Evolutionary conservation across 495 filamentous ascomycete species (phyloP), one percentile per base, ranked within the genome.

Genomic region (Hypoxylon subgilvum): DNA sequence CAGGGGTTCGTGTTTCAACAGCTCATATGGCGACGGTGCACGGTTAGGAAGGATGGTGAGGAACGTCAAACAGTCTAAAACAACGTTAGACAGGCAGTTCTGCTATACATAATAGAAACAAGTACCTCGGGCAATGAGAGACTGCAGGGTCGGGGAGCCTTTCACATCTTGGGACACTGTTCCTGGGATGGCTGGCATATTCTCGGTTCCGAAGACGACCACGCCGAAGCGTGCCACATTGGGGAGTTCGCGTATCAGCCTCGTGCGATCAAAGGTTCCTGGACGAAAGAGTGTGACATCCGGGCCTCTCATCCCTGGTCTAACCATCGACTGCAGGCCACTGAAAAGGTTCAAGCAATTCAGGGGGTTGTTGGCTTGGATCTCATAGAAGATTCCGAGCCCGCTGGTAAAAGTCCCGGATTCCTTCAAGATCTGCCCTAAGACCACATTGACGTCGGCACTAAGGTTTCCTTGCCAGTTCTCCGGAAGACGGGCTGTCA

Each of bases 371-470:
- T 51, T 42, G 19, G 67, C 47, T 10, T 34, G 46, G 8, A 57
- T 27, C 17, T 58, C 63, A 41, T 78, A 79, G 19, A 51, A 70
- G 49, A 79, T 79, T 6, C 73, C 74, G 25, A 79, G 60, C 1
- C 77, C 77, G 28, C 70, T 76, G 13, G 57, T 78, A 57, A 79
- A 79, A 9, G 70, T 63, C 9, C 71, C 71, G 9, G 68, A 68
- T 60, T 78, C 73, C 1, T 72, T 66, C 67, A 79, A 69, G 2
- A 76, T 61, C 3, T 46, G 22, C 6, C 75, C 77, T 4, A 79
- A 61, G 9, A 78, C 60, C 48, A 73, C 72, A 41, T 79, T 77
- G 12, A 74, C 69, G 44, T 79, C 75, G 25, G 73, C 70, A 32
- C 67, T 57, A 22, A 71, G 69, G 43, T 76, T 71, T 6, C 75